A percentile compares a stretch with the other conserved stretches of the same genome.
These are phyloP conservation scores for Penicillium arizonense DNA, from an alignment of 495 filamentous ascomycete species.

Conservation along the genomic window DNA sequence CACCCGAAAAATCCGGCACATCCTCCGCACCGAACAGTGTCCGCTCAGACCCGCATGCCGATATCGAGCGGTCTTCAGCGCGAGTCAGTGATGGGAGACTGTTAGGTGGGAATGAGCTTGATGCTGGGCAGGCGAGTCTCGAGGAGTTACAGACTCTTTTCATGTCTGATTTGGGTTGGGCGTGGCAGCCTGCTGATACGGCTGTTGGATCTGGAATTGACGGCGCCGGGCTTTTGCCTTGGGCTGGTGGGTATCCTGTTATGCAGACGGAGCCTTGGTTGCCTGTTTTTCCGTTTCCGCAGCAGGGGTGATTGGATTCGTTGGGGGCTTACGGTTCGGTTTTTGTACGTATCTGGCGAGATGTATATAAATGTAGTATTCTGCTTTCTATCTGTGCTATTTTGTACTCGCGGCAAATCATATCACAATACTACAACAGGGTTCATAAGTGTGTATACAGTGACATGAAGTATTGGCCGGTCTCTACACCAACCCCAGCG, in stretches of 20 bases:
- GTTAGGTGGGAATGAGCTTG: background rate
- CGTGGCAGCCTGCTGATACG: conserved; percentile 35
- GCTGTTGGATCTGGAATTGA: conserved; percentile 30
- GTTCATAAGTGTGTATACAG: too few species aligned
- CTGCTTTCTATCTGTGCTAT: background rate
- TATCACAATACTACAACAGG: too few species aligned
- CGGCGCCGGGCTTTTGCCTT: conserved; percentile 24
- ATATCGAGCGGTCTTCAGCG: background rate
- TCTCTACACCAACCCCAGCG: too few species aligned
- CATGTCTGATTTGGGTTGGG: conserved; percentile 35
- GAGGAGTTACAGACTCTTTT: conserved; percentile 29
- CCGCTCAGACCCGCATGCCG: conserved; percentile 2
- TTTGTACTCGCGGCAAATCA: background rate
- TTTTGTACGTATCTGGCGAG: too few species aligned
- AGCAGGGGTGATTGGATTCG: conserved; percentile 11
- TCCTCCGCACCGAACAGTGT: conserved; percentile 20
- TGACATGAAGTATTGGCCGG: too few species aligned
- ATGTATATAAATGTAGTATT: background rate
- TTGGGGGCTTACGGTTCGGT: background rate
- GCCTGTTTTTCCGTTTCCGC: conserved; percentile 29
- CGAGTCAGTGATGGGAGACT: background rate
- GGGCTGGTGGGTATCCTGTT: conserved; percentile 26
- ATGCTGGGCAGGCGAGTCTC: conserved; percentile 17
- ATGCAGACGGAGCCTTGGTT: conserved; percentile 25
- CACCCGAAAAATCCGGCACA: conserved; percentile 23